Conservation (phyloP, 768 basidiomycete species). For the Suillus americanus region DNA sequence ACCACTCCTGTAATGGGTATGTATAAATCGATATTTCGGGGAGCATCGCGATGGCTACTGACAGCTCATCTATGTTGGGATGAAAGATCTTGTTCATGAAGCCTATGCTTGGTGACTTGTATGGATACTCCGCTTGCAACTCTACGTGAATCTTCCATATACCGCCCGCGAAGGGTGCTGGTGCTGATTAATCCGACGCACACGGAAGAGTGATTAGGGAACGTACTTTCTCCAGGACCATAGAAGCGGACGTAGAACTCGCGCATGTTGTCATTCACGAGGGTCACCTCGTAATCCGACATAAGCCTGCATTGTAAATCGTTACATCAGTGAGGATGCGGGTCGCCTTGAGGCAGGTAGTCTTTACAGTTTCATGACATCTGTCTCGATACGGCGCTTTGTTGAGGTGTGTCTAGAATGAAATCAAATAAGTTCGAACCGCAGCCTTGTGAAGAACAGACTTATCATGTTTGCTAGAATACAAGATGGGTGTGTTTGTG, state of each 20-base stretch:
- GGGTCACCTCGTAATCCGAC: slow-evolving; percentile 97
- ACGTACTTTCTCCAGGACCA: slow-evolving; percentile 91
- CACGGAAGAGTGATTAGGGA: slow-evolving; percentile 5
- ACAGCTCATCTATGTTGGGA: slow-evolving; percentile 99
- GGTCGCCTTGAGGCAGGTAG: not conserved
- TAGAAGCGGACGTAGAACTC: slow-evolving; percentile 98
- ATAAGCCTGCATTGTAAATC: slow-evolving; percentile 67
- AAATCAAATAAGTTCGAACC: slow-evolving; percentile 27
- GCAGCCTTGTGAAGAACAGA: slow-evolving; percentile 25
- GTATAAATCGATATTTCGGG: slow-evolving; percentile 10
- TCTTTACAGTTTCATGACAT: slow-evolving; percentile 97
- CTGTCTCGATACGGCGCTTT: slow-evolving; percentile 96
- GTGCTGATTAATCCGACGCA: slow-evolving; percentile 8
- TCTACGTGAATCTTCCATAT: slow-evolving; percentile 99
- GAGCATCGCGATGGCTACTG: slow-evolving; percentile 35
- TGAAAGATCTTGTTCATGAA: slow-evolving; percentile 99
- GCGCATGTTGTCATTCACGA: slow-evolving; percentile 98
- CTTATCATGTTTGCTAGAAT: slow-evolving; percentile 58
- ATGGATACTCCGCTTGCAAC: slow-evolving; percentile 97
- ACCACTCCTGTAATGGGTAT: slow-evolving; percentile 65
- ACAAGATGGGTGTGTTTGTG: slow-evolving; percentile 11
- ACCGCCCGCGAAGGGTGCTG: slow-evolving; percentile 96
- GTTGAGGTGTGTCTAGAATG: slow-evolving; percentile 63
- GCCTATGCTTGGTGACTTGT: slow-evolving; percentile 97
- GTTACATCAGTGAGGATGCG: slow-evolving; percentile 13